Conservation (phyloP, 805 yeast species). For the Metschnikowia kofuensis region DNA sequence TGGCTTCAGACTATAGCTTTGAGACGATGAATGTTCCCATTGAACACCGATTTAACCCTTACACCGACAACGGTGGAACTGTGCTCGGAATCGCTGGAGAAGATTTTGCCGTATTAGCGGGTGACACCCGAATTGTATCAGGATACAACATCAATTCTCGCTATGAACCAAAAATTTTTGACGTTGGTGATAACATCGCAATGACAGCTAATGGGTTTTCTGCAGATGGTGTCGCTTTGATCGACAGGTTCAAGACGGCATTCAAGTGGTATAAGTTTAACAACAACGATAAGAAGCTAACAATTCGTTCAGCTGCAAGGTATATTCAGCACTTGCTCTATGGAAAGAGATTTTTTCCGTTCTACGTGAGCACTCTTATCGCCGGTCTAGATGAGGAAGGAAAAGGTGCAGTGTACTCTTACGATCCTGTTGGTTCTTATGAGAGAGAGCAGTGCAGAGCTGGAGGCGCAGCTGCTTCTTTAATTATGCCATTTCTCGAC, state of each 20-base stretch:
- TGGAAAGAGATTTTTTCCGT: slow-evolving; percentile 94
- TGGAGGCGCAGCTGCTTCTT: slow-evolving; percentile 94
- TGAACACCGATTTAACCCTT: slow-evolving; percentile 91
- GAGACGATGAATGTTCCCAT: slow-evolving; percentile 51
- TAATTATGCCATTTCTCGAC: slow-evolving; percentile 96
- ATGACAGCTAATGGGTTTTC: slow-evolving; percentile 95
- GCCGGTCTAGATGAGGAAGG: slow-evolving; percentile 94
- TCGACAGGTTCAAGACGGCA: slow-evolving; percentile 66
- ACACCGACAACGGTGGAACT: slow-evolving; percentile 95
- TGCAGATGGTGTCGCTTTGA: slow-evolving; percentile 88
- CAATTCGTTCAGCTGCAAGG: slow-evolving; percentile 78
- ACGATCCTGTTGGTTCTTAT: slow-evolving; percentile 97
- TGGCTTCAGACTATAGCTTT: slow-evolving; percentile 18
- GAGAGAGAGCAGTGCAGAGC: slow-evolving; percentile 98
- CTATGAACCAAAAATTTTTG: slow-evolving; percentile 84
- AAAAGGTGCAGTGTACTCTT: slow-evolving; percentile 91
- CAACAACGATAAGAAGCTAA: slow-evolving; percentile 66
- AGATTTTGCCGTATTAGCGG: slow-evolving; percentile 95
- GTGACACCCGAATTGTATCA: slow-evolving; percentile 95
- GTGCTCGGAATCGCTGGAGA: slow-evolving; percentile 96
- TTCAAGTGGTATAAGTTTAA: slow-evolving; percentile 92
- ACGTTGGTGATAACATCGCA: slow-evolving; percentile 82
- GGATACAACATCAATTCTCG: slow-evolving; percentile 94
- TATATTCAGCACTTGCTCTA: slow-evolving; percentile 85
- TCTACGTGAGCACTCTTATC: slow-evolving; percentile 89